Evolutionary conservation across 2,329 filamentous ascomycete species (phyloP).

Genomic region (Fusarium setosum): DNA sequence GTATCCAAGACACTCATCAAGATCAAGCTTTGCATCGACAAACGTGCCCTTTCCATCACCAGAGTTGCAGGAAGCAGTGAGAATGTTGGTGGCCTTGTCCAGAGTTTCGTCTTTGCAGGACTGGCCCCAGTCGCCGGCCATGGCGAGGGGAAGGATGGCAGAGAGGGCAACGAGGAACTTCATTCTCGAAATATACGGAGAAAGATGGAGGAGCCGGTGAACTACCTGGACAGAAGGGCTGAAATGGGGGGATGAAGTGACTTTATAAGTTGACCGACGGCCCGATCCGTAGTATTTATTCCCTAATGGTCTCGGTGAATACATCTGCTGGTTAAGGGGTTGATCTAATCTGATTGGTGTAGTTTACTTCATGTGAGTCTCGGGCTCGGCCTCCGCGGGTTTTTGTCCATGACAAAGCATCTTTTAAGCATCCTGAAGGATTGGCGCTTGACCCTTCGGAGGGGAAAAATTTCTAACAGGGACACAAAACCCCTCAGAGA

Average conservation of each 20-base stretch:
- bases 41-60: not conserved
- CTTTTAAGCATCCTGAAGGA: too few species aligned
- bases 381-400: too few species aligned
- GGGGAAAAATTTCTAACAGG: not conserved
- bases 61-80: not conserved
- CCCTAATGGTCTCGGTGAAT: too few species aligned
- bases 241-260: not conserved
- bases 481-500: not conserved
- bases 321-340: too few species aligned
- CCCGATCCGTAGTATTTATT: too few species aligned
- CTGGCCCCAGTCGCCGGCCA: not conserved
- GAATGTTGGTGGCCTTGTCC: not conserved
- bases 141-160: not conserved
- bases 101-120: not conserved
- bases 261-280: too few species aligned
- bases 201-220: too few species aligned
- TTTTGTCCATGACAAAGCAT: too few species aligned
- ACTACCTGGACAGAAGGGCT: too few species aligned
- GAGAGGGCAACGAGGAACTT: constrained; percentile 10
- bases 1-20: not conserved
- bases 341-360: too few species aligned
- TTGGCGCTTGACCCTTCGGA: not conserved
- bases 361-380: too few species aligned
- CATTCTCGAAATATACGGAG: not conserved
- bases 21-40: not conserved